Base-by-base conservation (phyloP, 169 alveolate species). In the Plasmodium chabaudi region DNA sequence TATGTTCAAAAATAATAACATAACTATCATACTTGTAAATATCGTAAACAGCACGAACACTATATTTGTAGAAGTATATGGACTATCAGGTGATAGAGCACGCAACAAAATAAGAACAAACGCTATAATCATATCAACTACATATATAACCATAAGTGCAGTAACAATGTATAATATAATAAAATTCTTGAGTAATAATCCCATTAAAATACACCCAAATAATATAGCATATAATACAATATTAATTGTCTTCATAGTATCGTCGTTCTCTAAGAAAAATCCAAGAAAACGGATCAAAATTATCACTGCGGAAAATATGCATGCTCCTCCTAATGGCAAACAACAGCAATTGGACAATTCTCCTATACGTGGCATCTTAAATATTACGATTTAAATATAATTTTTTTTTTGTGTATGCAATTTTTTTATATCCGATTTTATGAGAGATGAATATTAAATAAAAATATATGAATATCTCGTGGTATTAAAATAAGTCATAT, bases 141-240 rank as follows among this genome's bases (percentile, higher is more conserved):
- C 44, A 64, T 46, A n/a, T 49, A 77, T 7, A n/a, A 69, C 44
- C 21, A 49, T 42, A 25, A 64, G 65, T 21, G 51, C 27, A 21
- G 88, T 55, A 63, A 68, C 77, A 77, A 77, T 57, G 67, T 55
- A 63, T 21, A 77, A 47, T 27, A 77, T 65, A 77, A 77, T 49
- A 77, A 4, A 77, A 77, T 64, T 77, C 19, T 63, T 77, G 39
- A 77, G 60, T 64, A 56, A 5, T 57, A 77, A 17, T 10, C 88
- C 88, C 46, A 77, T 63, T 15, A 27, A 17, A 46, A 63, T 23
- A 55, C 61, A 77, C 42, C 67, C 7, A 9, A 57, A 74, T 21
- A 77, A 47, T 19, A 64, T 0, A 17, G 60, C 75, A 77, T 49
- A 63, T 12, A 51, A 63, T 49, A 53, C 34, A 23, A 77, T 23